Percentiles rank a stretch among this genome's conserved stretches.
phyloP scores from a whole-genome alignment of 2,329 filamentous ascomycete species.

The Metarhizium sp. region DNA sequence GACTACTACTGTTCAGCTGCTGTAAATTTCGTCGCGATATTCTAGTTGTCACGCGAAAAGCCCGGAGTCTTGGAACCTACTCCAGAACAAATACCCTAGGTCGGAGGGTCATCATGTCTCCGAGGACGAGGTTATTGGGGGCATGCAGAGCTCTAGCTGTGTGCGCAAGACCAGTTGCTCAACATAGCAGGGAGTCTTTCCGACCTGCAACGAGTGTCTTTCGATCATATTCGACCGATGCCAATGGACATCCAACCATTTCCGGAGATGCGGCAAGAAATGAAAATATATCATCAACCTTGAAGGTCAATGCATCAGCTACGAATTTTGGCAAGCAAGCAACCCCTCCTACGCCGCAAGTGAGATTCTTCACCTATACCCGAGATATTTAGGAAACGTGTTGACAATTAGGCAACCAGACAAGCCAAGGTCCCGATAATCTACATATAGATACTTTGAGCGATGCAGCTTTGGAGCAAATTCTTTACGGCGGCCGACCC shows the following conservation, averaged over 20 bases:
- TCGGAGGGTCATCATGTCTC: constrained; percentile 20
- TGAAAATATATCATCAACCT: neutral
- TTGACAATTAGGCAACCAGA: constrained; percentile 3
- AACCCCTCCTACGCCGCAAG: neutral
- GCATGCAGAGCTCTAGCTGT: constrained; percentile 24
- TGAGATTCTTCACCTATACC: neutral
- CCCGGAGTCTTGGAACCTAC: neutral
- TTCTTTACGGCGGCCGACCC: constrained; percentile 26
- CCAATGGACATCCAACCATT: constrained; percentile 5
- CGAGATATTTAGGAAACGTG: neutral
- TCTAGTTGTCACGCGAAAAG: constrained; percentile 3
- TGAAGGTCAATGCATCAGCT: neutral
- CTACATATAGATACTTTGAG: constrained; percentile 18
- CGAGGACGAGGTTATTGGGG: constrained; percentile 23
- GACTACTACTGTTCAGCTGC: constrained; percentile 2
- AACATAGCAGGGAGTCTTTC: constrained; percentile 14
- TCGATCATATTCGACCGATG: constrained; percentile 24
- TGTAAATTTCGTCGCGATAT: constrained; percentile 3
- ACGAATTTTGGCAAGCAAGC: neutral
- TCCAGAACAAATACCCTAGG: neutral
- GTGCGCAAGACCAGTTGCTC: constrained; percentile 16
- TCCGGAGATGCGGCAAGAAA: neutral
- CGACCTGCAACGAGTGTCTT: constrained; percentile 10
- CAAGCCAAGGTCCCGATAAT: neutral
- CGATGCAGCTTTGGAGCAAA: constrained; percentile 26